Percentiles rank a stretch among this genome's conserved stretches.
Evolutionary conservation across 2,329 filamentous ascomycete species (phyloP).

Genomic region (Geoglossum cookeanum): DNA sequence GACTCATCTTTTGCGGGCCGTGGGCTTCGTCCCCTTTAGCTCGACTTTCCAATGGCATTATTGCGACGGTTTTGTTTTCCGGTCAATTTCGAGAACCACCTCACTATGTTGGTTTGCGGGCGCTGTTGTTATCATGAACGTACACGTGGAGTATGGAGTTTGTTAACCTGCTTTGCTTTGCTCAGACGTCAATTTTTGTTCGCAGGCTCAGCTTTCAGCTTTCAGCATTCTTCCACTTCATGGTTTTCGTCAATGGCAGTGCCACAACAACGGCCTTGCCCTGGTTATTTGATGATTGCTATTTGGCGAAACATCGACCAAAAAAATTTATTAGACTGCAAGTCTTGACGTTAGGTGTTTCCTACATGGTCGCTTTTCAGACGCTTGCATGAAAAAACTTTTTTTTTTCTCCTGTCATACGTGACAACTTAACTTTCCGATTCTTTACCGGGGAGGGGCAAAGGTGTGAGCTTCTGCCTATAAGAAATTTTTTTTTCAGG

Average conservation of each 20-base stretch:
- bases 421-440: background rate
- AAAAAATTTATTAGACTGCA: background rate
- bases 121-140: background rate
- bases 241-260: background rate
- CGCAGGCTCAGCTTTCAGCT: background rate
- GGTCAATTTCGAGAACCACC: background rate
- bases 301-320: background rate
- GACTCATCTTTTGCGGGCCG: conserved; percentile 8
- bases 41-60: background rate
- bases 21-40: background rate
- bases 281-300: background rate
- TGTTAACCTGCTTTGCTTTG: background rate
- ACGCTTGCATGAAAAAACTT: background rate
- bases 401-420: background rate
- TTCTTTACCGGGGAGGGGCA: background rate
- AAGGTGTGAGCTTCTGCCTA: too few species aligned
- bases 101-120: background rate
- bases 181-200: background rate
- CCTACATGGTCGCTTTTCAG: background rate
- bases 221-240: too few species aligned
- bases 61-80: background rate
- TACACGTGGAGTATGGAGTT: background rate
- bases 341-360: background rate
- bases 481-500: background rate
- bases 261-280: background rate